These are phyloP conservation scores for Canavalia gladiata DNA, from an alignment of 306 rosid genomes.

Conservation along the genomic window DNA sequence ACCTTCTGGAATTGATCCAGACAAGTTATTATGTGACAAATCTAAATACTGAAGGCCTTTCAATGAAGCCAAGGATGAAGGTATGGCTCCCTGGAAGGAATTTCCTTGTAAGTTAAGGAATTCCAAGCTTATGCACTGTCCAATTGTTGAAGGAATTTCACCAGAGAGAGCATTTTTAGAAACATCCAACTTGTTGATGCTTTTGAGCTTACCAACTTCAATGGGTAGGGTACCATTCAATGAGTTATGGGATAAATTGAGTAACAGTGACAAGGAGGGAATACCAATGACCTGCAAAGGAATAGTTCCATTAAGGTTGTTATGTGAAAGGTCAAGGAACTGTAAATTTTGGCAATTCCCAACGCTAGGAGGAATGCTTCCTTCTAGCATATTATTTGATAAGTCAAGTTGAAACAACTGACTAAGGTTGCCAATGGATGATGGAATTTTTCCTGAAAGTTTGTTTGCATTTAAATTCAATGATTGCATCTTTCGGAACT, in stretches of 20 bases:
- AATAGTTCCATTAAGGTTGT: conserved; percentile 44
- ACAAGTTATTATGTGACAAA: conserved; percentile 45
- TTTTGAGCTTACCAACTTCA: conserved; percentile 43
- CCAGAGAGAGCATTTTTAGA: conserved; percentile 49
- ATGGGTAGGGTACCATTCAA: conserved; percentile 48
- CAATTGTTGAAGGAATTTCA: conserved; percentile 55
- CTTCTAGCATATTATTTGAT: conserved; percentile 50
- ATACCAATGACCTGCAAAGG: conserved; percentile 47
- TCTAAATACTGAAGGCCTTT: conserved; percentile 45
- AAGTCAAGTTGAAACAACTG: conserved; percentile 41
- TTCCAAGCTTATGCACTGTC: conserved; percentile 47
- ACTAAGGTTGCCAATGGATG: conserved; percentile 56
- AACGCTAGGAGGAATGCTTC: conserved; percentile 52
- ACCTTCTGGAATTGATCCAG: conserved; percentile 41
- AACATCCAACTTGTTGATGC: conserved; percentile 20
- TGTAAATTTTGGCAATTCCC: conserved; percentile 47
- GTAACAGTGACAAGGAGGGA: conserved; percentile 28
- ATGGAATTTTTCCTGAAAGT: conserved; percentile 54
- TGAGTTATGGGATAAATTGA: conserved; percentile 50
- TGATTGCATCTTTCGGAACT: conserved; percentile 41
- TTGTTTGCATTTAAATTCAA: conserved; percentile 40
- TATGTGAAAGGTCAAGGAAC: conserved; percentile 40
- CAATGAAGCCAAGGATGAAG: conserved; percentile 52
- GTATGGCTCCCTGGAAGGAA: conserved; percentile 44
- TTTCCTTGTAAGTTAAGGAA: conserved; percentile 46